phyloP scores from a whole-genome alignment of 495 filamentous ascomycete species.

The Daldinia vernicosa region DNA sequence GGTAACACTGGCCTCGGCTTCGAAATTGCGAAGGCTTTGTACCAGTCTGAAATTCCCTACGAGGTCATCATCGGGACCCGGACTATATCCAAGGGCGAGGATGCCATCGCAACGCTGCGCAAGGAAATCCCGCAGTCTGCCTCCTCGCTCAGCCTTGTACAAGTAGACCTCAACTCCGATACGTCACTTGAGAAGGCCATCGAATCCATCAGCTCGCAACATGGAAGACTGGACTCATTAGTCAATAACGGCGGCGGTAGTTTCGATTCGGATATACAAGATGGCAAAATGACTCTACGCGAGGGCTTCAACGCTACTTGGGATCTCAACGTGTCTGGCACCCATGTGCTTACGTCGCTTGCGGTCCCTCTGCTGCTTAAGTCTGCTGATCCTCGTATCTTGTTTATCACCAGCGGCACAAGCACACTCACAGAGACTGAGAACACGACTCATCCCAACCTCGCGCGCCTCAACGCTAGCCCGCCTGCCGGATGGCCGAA shows the following conservation, averaged over 20 bases:
- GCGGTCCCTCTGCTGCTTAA: conserved; percentile 59
- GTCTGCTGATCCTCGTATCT: conserved; percentile 54
- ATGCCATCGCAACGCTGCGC: conserved; percentile 49
- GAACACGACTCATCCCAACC: conserved; percentile 4
- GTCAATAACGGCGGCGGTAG: conserved; percentile 62
- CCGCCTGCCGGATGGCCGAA: conserved; percentile 57
- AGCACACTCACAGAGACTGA: conserved; percentile 56
- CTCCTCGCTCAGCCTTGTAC: conserved; percentile 50
- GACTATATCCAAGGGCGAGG: conserved; percentile 53
- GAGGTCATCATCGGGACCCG: conserved; percentile 60
- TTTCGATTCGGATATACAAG: conserved; percentile 46
- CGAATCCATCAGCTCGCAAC: conserved; percentile 44
- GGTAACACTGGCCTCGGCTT: conserved; percentile 62
- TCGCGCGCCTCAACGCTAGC: conserved; percentile 43
- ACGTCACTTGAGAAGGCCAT: conserved; percentile 59
- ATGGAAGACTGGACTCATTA: conserved; percentile 60
- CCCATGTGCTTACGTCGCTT: conserved; percentile 58
- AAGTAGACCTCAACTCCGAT: conserved; percentile 63
- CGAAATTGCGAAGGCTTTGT: conserved; percentile 58
- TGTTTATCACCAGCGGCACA: conserved; percentile 62
- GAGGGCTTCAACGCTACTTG: conserved; percentile 59
- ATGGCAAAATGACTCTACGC: conserved; percentile 46
- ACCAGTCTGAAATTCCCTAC: conserved; percentile 52
- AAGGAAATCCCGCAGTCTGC: conserved; percentile 49
- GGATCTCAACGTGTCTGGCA: conserved; percentile 60